Conservation (phyloP, 495 filamentous ascomycete genomes). For the Tuber brumale region DNA sequence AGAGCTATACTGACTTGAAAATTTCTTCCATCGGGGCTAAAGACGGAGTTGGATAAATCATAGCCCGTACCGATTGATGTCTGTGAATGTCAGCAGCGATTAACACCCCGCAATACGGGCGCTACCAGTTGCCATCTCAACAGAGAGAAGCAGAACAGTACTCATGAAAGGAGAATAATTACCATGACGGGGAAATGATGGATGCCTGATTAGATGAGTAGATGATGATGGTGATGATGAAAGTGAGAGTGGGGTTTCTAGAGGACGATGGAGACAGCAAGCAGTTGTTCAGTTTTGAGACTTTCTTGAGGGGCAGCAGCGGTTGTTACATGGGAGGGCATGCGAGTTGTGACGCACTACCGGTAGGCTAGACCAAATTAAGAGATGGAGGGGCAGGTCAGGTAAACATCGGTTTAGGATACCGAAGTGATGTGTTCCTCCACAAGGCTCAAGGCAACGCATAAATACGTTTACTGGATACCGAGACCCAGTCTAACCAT, state of each 20-base stretch:
- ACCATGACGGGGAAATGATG: constrained; percentile 26
- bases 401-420: too few species aligned
- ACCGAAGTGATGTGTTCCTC: background rate
- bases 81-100: constrained; percentile 47
- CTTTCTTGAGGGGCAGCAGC: background rate
- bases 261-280: background rate
- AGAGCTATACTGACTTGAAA: constrained; percentile 62
- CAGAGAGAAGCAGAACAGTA: constrained; percentile 4
- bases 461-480: background rate
- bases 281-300: background rate
- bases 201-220: constrained; percentile 16
- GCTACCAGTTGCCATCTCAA: constrained; percentile 18
- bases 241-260: background rate
- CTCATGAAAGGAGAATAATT: constrained; percentile 12
- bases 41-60: constrained; percentile 98
- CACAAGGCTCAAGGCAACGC: background rate
- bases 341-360: background rate
- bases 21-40: constrained; percentile 96
- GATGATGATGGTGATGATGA: constrained; percentile 23
- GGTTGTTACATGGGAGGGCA: background rate
- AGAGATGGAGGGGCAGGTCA: background rate
- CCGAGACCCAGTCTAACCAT: background rate
- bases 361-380: background rate
- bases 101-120: constrained; percentile 29
- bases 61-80: constrained; percentile 99